phyloP scores from a whole-genome alignment of 2,329 filamentous ascomycete species.

The Cadophora malorum region DNA sequence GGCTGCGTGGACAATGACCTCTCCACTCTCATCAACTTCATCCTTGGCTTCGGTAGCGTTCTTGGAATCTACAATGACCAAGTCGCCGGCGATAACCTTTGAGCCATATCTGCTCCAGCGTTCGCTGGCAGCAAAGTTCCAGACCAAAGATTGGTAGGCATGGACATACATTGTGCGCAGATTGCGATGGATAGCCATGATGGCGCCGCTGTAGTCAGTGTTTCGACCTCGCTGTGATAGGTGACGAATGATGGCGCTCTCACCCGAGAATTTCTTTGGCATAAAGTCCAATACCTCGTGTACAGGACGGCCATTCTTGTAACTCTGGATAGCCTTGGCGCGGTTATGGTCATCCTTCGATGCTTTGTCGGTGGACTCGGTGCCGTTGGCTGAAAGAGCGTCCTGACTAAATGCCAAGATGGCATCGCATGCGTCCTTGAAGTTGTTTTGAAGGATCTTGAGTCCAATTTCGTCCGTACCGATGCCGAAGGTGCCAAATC shows the following conservation, averaged over 20 bases:
- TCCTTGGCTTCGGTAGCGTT: slow-evolving; percentile 30
- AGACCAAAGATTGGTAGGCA: slow-evolving; percentile 93
- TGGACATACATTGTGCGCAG: slow-evolving; percentile 95
- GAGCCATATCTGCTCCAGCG: slow-evolving; percentile 79
- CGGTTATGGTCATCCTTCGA: slow-evolving; percentile 80
- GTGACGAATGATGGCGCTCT: slow-evolving; percentile 79
- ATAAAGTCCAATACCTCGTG: slow-evolving; percentile 69
- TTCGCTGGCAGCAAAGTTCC: slow-evolving; percentile 85
- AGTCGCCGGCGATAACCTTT: slow-evolving; percentile 81
- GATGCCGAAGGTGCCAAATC: slow-evolving; percentile 87
- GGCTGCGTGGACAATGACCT: slow-evolving; percentile 58
- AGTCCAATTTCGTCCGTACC: slow-evolving; percentile 86
- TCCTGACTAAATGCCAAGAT: slow-evolving; percentile 76
- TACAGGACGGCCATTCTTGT: slow-evolving; percentile 65
- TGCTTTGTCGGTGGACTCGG: slow-evolving; percentile 57
- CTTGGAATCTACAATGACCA: slow-evolving; percentile 50
- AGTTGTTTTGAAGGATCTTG: slow-evolving; percentile 82
- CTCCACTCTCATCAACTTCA: slow-evolving; percentile 48
- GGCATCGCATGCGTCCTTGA: slow-evolving; percentile 78
- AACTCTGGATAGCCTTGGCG: slow-evolving; percentile 78
- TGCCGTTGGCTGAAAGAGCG: slow-evolving; percentile 59
- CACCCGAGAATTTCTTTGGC: slow-evolving; percentile 79
- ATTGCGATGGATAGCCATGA: slow-evolving; percentile 80
- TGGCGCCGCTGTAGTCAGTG: slow-evolving; percentile 79
- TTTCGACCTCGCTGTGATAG: slow-evolving; percentile 55